Base-by-base conservation (phyloP, 139 green algal species). In the Yamagishiella unicocca region DNA sequence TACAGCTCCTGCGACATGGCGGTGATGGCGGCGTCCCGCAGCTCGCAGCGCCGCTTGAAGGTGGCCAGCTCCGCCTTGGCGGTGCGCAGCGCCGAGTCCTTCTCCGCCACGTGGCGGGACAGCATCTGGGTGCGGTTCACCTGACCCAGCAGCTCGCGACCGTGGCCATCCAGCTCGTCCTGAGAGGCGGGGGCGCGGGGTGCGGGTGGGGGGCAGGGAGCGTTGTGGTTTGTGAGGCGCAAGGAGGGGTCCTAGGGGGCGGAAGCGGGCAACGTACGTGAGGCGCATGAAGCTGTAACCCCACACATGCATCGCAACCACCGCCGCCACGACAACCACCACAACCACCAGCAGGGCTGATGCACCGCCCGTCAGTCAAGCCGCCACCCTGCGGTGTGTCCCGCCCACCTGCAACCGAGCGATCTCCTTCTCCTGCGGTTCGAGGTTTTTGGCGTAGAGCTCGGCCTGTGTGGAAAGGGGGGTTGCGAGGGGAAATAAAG, bases 341-440 rank as follows among this genome's bases (percentile, higher is more conserved):
- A 12, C 14, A 58, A 29, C 19, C 58, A 68, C 22, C 58, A 35
- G 7, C 58, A 68, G 21, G 7, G 19, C 58, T 10, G 7, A 29
- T 31, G 21, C 7, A 29, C 58, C 29, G 19, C 58, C 58, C n/a
- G n/a, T n/a, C n/a, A n/a, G n/a, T n/a, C 58, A 29, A 68, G 21
- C 58, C 24, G 21, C 58, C 19, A 17, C 58, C 58, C 58, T 35
- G 19, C 19, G 19, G 19, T 68, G 21, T 68, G 19, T 22, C 19
- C 58, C 58, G 19, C 58, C 37, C 29, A 82, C 76, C 76, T 87
- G 67, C 50, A 87, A 50, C 19, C 82, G 67, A 6, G 46, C 25
- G 64, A 87, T 74, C 67, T 87, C 82, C 50, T 79, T 33, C 67
- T 70, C 21, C 46, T 80, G 82, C 14, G 82, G 82, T 67, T 87